Base-by-base conservation (phyloP, 2,329 filamentous ascomycete genomes). In the Blastomyces gilchristii region DNA sequence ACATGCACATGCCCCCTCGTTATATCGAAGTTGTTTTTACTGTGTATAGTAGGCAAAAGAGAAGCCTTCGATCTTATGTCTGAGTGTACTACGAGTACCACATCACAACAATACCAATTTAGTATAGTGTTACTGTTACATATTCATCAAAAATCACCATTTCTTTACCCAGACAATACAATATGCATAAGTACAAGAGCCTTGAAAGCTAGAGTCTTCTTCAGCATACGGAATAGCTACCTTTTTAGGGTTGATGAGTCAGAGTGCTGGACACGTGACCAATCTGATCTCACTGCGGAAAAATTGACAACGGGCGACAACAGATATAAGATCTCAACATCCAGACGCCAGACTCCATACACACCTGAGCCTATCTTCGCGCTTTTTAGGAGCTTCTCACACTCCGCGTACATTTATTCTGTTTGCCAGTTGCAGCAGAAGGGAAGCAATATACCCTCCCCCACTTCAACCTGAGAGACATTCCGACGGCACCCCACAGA, bases 231-330 rank as follows among this genome's bases (percentile, higher is more conserved):
- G 28, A 22, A 22, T 22, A 22, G n/a, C n/a, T 31, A 34, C 7
- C 34, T 1, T 34, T 3, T 43, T 53, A 52, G 39, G 50, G 59
- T 50, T 61, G 47, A 61, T 61, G 59, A 53, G 14, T 59, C 57
- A 45, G 12, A 3, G 2, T 2, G 8, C 34, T 34, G 34, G 7
- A 0, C 57, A 59, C 57, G 57, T 59, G 57, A 59, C 57, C 12
- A 3, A n/a, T 49, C 57, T 59, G 57, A 59, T 49, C 57, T 49
- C 41, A 37, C 49, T 34, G 2, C 3, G 14, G 31, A 59, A 59
- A 59, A 59, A 47, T 59, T 34, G 18, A 49, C 34, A 16, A n/a
- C 54, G 39, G 49, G n/a, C 54, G 54, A 25, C 18, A 9, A 25
- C 9, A 25, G 43, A 59, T 11, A 18, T 11, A 6, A 45, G 8